Conservation (phyloP, 148 eudicot species). For the Fagopyrum esculentum region DNA sequence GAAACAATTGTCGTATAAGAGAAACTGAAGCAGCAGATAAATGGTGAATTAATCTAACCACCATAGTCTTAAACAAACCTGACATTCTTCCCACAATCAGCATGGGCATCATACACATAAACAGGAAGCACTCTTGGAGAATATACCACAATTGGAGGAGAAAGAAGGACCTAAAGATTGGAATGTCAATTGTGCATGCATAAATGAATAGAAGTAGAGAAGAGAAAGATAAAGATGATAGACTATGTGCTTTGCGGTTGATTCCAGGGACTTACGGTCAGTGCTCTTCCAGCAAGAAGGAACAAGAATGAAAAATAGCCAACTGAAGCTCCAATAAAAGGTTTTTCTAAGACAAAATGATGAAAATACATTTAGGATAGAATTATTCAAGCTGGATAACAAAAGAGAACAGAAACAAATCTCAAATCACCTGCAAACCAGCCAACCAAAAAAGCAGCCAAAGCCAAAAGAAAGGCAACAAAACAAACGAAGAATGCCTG, state of each 20-base stretch:
- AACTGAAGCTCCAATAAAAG: constrained; percentile 93
- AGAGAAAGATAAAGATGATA: neutral
- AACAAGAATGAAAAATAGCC: constrained; percentile 93
- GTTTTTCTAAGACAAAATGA: constrained; percentile 45
- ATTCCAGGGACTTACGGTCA: constrained; percentile 54
- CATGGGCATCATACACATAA: constrained; percentile 98
- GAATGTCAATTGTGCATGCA: constrained; percentile 6
- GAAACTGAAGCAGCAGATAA: neutral
- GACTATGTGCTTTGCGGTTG: neutral
- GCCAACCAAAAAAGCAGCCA: constrained; percentile 92
- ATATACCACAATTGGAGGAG: constrained; percentile 98
- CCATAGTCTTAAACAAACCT: constrained; percentile 51
- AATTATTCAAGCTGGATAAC: constrained; percentile 7
- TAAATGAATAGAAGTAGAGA: constrained; percentile 9
- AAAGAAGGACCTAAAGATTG: constrained; percentile 77
- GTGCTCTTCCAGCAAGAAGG: constrained; percentile 92
- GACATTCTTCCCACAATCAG: constrained; percentile 94
- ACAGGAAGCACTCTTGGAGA: constrained; percentile 98
- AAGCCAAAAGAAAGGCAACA: constrained; percentile 84
- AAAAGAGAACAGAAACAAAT: constrained; percentile 4
- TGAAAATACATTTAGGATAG: constrained; percentile 7
- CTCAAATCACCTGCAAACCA: constrained; percentile 58
- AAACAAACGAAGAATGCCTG: constrained; percentile 92
- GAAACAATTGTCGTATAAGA: neutral
- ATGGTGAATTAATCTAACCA: neutral